Conservation (phyloP, 2,329 filamentous ascomycete species). For the Colletotrichum australisinense region DNA sequence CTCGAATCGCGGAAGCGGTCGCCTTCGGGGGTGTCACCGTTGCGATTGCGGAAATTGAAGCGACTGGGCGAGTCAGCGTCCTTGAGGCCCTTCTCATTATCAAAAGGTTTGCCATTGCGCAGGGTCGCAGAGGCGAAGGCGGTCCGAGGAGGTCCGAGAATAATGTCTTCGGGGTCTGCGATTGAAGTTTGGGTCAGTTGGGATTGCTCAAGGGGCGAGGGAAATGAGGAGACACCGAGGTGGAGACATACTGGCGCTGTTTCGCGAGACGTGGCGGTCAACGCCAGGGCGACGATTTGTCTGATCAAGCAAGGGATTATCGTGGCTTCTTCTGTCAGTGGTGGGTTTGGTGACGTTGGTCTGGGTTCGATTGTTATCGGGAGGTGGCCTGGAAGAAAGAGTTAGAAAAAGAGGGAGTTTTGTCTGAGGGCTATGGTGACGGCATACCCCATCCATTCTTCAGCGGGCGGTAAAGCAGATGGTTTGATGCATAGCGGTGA, state of each 20-base stretch:
- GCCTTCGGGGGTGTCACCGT: conserved; percentile 60
- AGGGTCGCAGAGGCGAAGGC: conserved; percentile 81
- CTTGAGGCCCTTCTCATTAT: conserved; percentile 65
- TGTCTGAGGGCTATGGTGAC: not conserved
- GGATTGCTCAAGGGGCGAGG: conserved; percentile 33
- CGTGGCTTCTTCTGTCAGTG: conserved; percentile 58
- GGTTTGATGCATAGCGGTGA: conserved; percentile 90
- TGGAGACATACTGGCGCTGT: conserved; percentile 63
- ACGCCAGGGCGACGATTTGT: conserved; percentile 62
- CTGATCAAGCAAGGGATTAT: conserved; percentile 59
- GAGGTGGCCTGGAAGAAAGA: conserved; percentile 51
- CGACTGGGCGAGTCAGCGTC: conserved; percentile 67
- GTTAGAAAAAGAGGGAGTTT: conserved; percentile 27
- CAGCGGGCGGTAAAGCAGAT: conserved; percentile 80
- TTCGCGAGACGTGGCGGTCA: conserved; percentile 67
- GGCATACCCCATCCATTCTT: conserved; percentile 96
- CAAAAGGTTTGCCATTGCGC: conserved; percentile 59
- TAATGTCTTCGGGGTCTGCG: conserved; percentile 80
- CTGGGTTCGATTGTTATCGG: conserved; percentile 58
- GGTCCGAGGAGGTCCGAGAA: conserved; percentile 86
- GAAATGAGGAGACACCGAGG: not conserved
- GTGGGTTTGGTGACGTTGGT: conserved; percentile 50
- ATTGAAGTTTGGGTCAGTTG: conserved; percentile 43
- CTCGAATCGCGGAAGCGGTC: conserved; percentile 62
- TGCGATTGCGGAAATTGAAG: conserved; percentile 68